Evolutionary conservation across 2,329 filamentous ascomycete species (phyloP).

Genomic region (Talaromyces sp.): DNA sequence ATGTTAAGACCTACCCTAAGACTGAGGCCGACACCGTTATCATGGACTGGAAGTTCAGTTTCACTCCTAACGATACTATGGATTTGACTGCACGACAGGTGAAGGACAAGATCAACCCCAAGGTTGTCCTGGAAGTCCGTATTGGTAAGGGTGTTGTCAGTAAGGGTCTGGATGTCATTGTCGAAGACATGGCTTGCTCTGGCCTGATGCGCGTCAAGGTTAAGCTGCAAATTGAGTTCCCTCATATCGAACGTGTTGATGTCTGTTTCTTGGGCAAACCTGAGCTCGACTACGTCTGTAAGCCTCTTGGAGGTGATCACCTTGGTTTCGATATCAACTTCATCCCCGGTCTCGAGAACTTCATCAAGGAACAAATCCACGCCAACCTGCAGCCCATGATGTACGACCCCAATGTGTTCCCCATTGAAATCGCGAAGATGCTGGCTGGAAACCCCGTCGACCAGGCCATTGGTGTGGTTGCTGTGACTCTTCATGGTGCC

Average conservation of each 20-base stretch:
- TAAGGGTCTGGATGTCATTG: constrained; percentile 95
- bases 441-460: constrained; percentile 90
- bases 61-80: constrained; percentile 90
- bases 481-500: constrained; percentile 86
- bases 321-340: constrained; percentile 99
- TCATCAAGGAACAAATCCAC: constrained; percentile 96
- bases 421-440: constrained; percentile 98
- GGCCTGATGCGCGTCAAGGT: constrained; percentile 96
- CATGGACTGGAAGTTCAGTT: constrained; percentile 99
- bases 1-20: constrained; percentile 97
- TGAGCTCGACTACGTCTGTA: constrained; percentile 94
- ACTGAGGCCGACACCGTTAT: constrained; percentile 92
- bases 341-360: constrained; percentile 88
- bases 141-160: constrained; percentile 96
- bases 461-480: constrained; percentile 91
- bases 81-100: constrained; percentile 90
- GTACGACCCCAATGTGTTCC: constrained; percentile 97
- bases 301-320: constrained; percentile 90
- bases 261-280: constrained; percentile 92
- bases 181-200: constrained; percentile 95
- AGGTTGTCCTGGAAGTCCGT: constrained; percentile 91
- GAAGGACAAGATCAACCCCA: constrained; percentile 95
- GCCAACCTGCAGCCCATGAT: constrained; percentile 94
- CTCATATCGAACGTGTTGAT: constrained; percentile 91
- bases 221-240: constrained; percentile 94